phyloP scores from a whole-genome alignment of 179 eudicot species.

The Carnegiea gigantea region DNA sequence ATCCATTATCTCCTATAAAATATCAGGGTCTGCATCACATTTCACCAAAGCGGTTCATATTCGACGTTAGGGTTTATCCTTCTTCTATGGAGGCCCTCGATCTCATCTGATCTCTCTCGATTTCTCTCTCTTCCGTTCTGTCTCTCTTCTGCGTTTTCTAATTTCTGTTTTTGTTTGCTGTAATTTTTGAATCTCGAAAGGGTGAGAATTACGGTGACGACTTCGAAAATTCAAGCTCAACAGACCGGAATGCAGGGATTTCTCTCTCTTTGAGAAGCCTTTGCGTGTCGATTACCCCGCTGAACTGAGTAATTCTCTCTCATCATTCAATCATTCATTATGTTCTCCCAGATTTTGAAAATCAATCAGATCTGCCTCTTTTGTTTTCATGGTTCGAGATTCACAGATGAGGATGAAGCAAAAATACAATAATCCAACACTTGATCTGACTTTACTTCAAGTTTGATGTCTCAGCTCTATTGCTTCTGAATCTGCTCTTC shows the following conservation, averaged over 20 bases:
- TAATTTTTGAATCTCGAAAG: not conserved
- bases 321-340: not conserved
- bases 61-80: not conserved
- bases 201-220: constrained; percentile 35
- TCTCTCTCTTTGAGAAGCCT: constrained; percentile 1
- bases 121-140: not conserved
- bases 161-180: not conserved
- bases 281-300: constrained; percentile 59
- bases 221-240: constrained; percentile 60
- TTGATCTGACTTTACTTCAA: constrained; percentile 30
- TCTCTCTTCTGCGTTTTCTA: not conserved
- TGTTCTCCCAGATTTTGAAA: not conserved
- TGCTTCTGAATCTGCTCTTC: constrained; percentile 31
- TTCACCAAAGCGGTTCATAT: not conserved
- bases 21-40: not conserved
- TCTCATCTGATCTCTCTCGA: not conserved
- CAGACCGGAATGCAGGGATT: constrained; percentile 54
- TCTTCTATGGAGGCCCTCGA: not conserved
- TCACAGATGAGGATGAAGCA: constrained; percentile 29
- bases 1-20: not conserved
- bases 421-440: constrained; percentile 35
- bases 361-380: not conserved
- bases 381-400: not conserved
- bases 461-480: constrained; percentile 15
- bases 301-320: constrained; percentile 48